A percentile compares a stretch with the other conserved stretches of the same genome.
Conservation (phyloP, 2,329 filamentous ascomycete species). For the Triangularia setosa region DNA sequence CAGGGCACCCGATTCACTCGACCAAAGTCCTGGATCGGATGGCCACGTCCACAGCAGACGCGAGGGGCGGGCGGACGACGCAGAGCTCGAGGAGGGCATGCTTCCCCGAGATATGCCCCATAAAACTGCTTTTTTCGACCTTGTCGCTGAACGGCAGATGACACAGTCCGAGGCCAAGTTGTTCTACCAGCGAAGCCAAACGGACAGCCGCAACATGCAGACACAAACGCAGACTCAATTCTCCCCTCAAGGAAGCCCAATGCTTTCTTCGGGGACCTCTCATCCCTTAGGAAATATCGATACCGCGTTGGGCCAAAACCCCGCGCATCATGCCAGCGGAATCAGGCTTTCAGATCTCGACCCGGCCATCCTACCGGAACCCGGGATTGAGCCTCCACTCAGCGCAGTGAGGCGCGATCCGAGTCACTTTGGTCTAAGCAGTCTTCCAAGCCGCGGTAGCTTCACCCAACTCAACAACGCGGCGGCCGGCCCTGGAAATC, state of each 20-base stretch:
- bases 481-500: slow-evolving; percentile 5
- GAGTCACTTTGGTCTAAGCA: slow-evolving; percentile 15
- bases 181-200: slow-evolving; percentile 87
- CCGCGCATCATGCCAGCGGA: slow-evolving; percentile 11
- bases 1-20: not conserved
- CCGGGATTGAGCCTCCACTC: slow-evolving; percentile 7
- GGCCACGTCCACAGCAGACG: slow-evolving; percentile 9
- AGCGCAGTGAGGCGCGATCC: slow-evolving; percentile 16
- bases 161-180: slow-evolving; percentile 92
- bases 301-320: slow-evolving; percentile 15
- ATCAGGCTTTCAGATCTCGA: slow-evolving; percentile 17
- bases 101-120: slow-evolving; percentile 57
- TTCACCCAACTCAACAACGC: slow-evolving; percentile 19
- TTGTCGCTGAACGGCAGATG: slow-evolving; percentile 89
- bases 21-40: not conserved
- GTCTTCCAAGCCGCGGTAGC: slow-evolving; percentile 19
- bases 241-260: slow-evolving; percentile 46
- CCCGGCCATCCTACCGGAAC: slow-evolving; percentile 15
- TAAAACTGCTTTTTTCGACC: slow-evolving; percentile 87
- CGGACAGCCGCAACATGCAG: slow-evolving; percentile 44
- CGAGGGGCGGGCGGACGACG: slow-evolving; percentile 4
- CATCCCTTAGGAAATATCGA: slow-evolving; percentile 16
- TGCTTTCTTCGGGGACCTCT: slow-evolving; percentile 29
- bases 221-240: slow-evolving; percentile 32
- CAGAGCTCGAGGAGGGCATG: slow-evolving; percentile 50